A percentile compares a stretch with the other conserved stretches of the same genome.
phyloP scores from a whole-genome alignment of 352 stramenopile genomes.

The Phytopythium litorale region DNA sequence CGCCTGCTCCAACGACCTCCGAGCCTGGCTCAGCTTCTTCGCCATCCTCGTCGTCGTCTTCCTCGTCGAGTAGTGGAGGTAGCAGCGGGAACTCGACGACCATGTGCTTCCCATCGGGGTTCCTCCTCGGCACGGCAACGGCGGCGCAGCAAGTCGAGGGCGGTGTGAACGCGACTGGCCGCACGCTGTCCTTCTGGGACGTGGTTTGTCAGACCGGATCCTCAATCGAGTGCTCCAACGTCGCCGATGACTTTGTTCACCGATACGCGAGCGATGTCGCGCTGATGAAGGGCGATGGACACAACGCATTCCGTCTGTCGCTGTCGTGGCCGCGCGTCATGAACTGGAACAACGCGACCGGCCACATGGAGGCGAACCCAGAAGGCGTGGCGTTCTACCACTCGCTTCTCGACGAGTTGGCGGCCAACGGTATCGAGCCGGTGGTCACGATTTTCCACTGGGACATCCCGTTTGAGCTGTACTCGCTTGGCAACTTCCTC shows the following conservation, averaged over 20 bases:
- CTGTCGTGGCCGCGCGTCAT: conserved; percentile 90
- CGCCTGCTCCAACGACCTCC: not conserved
- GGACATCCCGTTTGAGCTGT: conserved; percentile 86
- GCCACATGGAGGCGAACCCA: conserved; percentile 68
- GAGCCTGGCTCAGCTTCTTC: not conserved
- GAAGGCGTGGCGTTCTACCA: conserved; percentile 91
- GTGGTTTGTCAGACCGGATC: conserved; percentile 58
- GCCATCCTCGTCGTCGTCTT: not conserved
- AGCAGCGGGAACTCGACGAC: conserved; percentile 5
- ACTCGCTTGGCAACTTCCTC: conserved; percentile 45
- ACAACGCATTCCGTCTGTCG: conserved; percentile 91
- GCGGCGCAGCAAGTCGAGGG: conserved; percentile 91
- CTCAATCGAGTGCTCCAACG: conserved; percentile 66
- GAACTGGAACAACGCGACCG: conserved; percentile 55
- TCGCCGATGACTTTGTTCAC: conserved; percentile 92
- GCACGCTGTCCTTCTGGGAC: conserved; percentile 89
- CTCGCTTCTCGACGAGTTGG: conserved; percentile 77
- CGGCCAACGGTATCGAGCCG: conserved; percentile 75
- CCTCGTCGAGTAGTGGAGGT: conserved; percentile 8
- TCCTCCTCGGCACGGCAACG: conserved; percentile 80
- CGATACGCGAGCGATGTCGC: conserved; percentile 85
- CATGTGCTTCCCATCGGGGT: conserved; percentile 43
- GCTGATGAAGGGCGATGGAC: conserved; percentile 87
- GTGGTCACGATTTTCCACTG: conserved; percentile 93
- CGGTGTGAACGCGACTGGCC: conserved; percentile 61